Base-by-base conservation (phyloP, 352 stramenopile genomes). In the Globisporangium cystogenes region DNA sequence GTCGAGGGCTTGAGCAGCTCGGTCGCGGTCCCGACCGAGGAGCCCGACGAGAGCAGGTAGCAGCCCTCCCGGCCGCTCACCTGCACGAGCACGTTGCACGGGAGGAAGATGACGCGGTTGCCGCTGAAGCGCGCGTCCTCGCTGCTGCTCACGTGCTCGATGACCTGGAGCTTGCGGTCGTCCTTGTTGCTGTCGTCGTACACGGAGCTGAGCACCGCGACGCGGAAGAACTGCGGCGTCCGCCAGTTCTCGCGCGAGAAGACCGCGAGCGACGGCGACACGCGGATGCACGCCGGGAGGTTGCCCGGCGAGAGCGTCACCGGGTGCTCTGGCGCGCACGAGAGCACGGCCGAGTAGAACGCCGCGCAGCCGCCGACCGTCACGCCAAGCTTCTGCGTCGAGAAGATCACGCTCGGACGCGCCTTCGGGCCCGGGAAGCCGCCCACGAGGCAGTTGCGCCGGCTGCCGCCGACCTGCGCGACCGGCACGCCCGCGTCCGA, bases 271-370 rank as follows among this genome's bases (percentile, higher is more conserved):
- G 72, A 64, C 11, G 76, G 76, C 12, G 72, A 66, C 5, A 87
- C 58, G 16, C 74, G 72, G 15, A 87, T 56, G 5, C 72, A 66
- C n/a, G 70, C 68, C 6, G 76, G 68, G 6, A 82, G 26, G 59
- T 76, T 82, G 3, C 65, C 67, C 0, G 68, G 74, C 1, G 64
- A 65, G 29, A 87, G 48, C 5, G 76, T 84, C 29, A 87, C 76
- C 1, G 56, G 11, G 42, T 71, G 60, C 26, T 76, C 56, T 7
- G 74, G 74, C n/a, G 51, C 60, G 11, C 64, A 75, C 26, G 70
- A 69, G 21, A 87, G 56, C 31, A 51, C 52, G 1, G 69, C 76
- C 11, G 74, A 76, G 58, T 87, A 87, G 46, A 86, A 86, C 7
- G 74, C 74, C 14, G 64, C 63, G 31, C 62, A 59, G 14, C 74